Percentiles rank a stretch among this genome's conserved stretches.
These are phyloP conservation scores for Fusarium torulosum DNA, from an alignment of 2,329 filamentous ascomycete genomes.

Conservation along the genomic window DNA sequence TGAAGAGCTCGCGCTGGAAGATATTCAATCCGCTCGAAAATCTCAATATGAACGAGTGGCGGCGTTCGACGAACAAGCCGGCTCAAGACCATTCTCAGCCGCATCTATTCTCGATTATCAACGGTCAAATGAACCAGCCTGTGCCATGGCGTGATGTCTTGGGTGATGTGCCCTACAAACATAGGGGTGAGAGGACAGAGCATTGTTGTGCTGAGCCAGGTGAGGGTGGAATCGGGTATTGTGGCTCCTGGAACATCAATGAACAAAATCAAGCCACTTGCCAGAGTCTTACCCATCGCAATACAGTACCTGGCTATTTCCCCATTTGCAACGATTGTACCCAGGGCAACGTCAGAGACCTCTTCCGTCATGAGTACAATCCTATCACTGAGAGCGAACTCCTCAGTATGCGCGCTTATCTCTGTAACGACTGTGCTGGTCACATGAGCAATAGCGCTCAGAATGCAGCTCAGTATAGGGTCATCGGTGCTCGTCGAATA, in stretches of 20 bases:
- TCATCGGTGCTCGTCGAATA: constrained; percentile 40
- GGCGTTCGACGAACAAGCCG: neutral
- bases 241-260: constrained; percentile 4
- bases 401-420: constrained; percentile 53
- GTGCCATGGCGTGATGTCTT: constrained; percentile 34
- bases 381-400: constrained; percentile 43
- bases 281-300: constrained; percentile 35
- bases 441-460: constrained; percentile 6
- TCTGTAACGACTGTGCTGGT: constrained; percentile 51
- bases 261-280: constrained; percentile 28
- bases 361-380: constrained; percentile 29
- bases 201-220: constrained; percentile 35
- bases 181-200: neutral
- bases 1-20: constrained; percentile 38
- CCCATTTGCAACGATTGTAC: constrained; percentile 48
- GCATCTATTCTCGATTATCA: constrained; percentile 28
- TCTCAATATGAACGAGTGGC: constrained; percentile 42
- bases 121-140: constrained; percentile 5
- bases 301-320: constrained; percentile 27
- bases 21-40: constrained; percentile 33
- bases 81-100: neutral
- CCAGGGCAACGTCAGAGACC: constrained; percentile 22
- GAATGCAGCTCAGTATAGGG: constrained; percentile 16
- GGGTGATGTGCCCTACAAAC: constrained; percentile 21
- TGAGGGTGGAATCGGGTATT: constrained; percentile 26